A percentile compares a stretch with the other conserved stretches of the same genome.
phyloP scores from a whole-genome alignment of 352 stramenopile species.

The Elongisporangium anandrum region DNA sequence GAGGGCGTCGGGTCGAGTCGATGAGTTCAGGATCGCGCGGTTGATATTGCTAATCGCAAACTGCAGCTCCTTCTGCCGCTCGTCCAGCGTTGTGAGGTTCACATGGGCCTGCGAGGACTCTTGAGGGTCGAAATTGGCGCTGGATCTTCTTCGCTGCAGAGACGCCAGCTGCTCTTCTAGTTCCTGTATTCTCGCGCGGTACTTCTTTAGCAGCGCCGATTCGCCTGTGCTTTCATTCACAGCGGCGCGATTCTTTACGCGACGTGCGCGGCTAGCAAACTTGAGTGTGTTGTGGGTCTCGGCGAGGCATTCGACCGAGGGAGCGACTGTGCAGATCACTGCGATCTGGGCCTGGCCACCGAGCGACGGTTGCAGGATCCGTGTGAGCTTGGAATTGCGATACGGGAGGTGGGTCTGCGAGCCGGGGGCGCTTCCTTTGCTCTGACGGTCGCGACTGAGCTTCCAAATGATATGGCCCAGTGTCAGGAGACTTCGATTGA shows the following conservation, averaged over 20 bases:
- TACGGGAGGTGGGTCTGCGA: conserved; percentile 89
- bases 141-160: conserved; percentile 41
- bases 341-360: conserved; percentile 95
- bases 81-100: conserved; percentile 31
- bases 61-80: conserved; percentile 65
- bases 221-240: conserved; percentile 87
- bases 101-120: conserved; percentile 8
- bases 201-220: conserved; percentile 60
- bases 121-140: conserved; percentile 7
- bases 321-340: conserved; percentile 95
- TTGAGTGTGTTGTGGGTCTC: conserved; percentile 95
- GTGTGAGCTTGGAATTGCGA: conserved; percentile 97
- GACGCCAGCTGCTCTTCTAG: conserved; percentile 61
- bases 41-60: conserved; percentile 84
- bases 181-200: conserved; percentile 57
- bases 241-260: conserved; percentile 89
- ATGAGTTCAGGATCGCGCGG: conserved; percentile 72
- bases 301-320: conserved; percentile 90
- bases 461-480: conserved; percentile 94
- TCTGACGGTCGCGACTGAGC: conserved; percentile 61
- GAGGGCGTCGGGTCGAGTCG: conserved; percentile 3
- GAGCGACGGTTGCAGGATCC: conserved; percentile 96
- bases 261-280: conserved; percentile 92
- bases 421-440: conserved; percentile 11
- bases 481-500: conserved; percentile 90